Percentiles rank a stretch among this genome's conserved stretches.
Evolutionary conservation across 1,139 yeast species (phyloP).

Genomic region (Candida tropicalis): DNA sequence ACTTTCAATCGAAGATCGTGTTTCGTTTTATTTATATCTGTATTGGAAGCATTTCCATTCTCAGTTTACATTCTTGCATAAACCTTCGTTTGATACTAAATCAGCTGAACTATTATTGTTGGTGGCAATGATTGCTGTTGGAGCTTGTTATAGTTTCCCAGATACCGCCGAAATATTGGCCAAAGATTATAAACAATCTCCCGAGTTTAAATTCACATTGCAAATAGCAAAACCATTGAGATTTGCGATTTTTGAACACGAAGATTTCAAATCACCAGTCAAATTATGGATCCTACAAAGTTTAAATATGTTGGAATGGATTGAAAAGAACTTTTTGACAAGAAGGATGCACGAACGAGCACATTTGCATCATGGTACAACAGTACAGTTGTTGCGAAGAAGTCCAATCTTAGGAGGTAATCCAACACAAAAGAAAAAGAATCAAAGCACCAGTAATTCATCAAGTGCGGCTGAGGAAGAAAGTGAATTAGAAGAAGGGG

Average conservation of each 20-base stretch:
- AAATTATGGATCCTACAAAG: conserved; percentile 70
- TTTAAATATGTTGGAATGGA: conserved; percentile 61
- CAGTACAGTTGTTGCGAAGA: conserved; percentile 70
- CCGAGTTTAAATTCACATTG: conserved; percentile 30
- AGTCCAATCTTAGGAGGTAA: conserved; percentile 76
- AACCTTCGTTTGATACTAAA: conserved; percentile 62
- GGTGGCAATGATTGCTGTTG: conserved; percentile 60
- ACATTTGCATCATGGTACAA: conserved; percentile 75
- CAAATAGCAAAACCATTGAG: conserved; percentile 64
- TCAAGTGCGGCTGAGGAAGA: conserved; percentile 37
- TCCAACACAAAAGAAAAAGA: conserved; percentile 38
- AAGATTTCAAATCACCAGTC: conserved; percentile 63
- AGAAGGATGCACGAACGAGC: conserved; percentile 72
- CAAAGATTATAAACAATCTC: conserved; percentile 21
- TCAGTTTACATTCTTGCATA: conserved; percentile 63
- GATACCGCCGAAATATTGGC: conserved; percentile 17
- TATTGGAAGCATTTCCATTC: conserved; percentile 66
- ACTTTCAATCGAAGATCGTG: conserved; percentile 31
- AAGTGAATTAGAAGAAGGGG: conserved; percentile 11
- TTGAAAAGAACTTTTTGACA: conserved; percentile 64
- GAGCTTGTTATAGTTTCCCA: conserved; percentile 37
- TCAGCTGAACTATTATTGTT: conserved; percentile 55
- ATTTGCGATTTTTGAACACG: conserved; percentile 60
- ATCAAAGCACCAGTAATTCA: conserved; percentile 22
- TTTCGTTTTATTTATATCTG: conserved; percentile 31